These are phyloP conservation scores for Geosiphon pyriformis DNA, from an alignment of 192 early-diverging fungal genomes.

Conservation along the genomic window DNA sequence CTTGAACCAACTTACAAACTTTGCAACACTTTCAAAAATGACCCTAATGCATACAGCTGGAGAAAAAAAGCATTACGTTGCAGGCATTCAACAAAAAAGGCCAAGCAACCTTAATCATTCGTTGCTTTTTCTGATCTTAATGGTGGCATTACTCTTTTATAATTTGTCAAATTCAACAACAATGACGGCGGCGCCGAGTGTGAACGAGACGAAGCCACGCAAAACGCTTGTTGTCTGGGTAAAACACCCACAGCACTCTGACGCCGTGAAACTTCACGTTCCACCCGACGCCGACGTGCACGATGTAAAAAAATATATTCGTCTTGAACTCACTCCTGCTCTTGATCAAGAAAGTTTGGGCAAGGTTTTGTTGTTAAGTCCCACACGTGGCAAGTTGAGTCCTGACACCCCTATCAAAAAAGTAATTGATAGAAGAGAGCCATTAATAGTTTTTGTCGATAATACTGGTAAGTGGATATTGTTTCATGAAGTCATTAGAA, in stretches of 20 bases:
- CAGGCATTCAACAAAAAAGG: no score
- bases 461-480: constrained; percentile 18
- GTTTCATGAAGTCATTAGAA: background rate
- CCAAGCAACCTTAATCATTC: no score
- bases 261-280: constrained; percentile 26
- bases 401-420: constrained; percentile 13
- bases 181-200: background rate
- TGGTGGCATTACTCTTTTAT: background rate
- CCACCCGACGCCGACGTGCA: constrained; percentile 17
- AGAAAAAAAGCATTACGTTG: no score
- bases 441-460: constrained; percentile 26
- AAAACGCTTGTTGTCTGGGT: constrained; percentile 21
- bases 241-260: constrained; percentile 17
- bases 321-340: constrained; percentile 22
- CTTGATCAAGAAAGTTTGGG: constrained; percentile 23
- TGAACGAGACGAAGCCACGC: background rate
- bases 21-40: no score
- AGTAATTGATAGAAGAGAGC: constrained; percentile 2
- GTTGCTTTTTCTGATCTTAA: no score
- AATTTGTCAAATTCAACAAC: background rate
- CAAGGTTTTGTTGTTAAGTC: constrained; percentile 23
- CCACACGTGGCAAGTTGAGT: constrained; percentile 10
- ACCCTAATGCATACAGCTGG: no score
- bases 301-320: constrained; percentile 28
- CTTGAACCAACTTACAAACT: no score